These are phyloP conservation scores for Eucalyptus grandis DNA, from an alignment of 345 rosid genomes.

Conservation along the genomic window DNA sequence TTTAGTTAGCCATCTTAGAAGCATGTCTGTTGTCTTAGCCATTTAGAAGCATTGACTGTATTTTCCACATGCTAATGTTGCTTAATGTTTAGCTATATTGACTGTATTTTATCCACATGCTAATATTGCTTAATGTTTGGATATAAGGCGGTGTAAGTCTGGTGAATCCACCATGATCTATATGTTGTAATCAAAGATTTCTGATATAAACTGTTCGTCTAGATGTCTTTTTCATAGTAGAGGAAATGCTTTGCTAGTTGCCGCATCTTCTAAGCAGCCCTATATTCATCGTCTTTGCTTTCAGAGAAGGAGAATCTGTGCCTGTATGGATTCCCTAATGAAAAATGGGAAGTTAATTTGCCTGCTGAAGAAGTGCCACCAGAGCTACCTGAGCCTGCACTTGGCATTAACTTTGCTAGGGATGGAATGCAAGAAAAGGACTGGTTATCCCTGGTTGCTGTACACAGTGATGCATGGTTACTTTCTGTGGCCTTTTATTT, in stretches of 20 bases:
- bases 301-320: conserved; percentile 82
- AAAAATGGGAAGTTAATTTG: conserved; percentile 71
- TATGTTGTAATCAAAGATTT: not conserved
- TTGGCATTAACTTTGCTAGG: conserved; percentile 82
- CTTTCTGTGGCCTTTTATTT: conserved; percentile 65
- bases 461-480: conserved; percentile 80
- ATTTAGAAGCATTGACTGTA: not conserved
- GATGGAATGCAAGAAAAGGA: conserved; percentile 81
- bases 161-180: not conserved
- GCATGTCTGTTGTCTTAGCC: too few species aligned
- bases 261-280: not conserved
- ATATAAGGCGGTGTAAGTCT: not conserved
- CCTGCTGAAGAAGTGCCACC: conserved; percentile 93
- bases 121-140: not conserved
- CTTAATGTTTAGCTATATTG: not conserved
- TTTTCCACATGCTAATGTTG: not conserved
- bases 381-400: conserved; percentile 83
- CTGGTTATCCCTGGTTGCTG: conserved; percentile 74
- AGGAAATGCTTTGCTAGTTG: not conserved
- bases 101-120: not conserved
- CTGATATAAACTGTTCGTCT: not conserved
- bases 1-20: not conserved
- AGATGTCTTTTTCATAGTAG: not conserved
- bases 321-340: conserved; percentile 66
- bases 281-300: not conserved